A percentile compares a stretch with the other conserved stretches of the same genome.
phyloP scores from a whole-genome alignment of 2,329 filamentous ascomycete species.

The Cadophora sp. region DNA sequence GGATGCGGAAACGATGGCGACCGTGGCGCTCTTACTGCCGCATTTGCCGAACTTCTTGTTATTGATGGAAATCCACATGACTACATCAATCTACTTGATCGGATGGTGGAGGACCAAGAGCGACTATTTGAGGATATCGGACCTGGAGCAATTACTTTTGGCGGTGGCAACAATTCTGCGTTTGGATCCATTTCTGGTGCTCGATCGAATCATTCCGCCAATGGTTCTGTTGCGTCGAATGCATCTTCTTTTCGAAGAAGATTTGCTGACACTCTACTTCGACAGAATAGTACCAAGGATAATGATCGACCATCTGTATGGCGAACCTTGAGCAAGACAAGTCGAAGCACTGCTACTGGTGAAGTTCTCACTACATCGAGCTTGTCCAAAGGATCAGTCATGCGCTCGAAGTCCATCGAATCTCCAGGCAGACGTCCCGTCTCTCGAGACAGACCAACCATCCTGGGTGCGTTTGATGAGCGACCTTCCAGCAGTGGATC shows the following conservation, averaged over 20 bases:
- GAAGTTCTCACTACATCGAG: constrained; percentile 59
- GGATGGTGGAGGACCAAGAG: constrained; percentile 88
- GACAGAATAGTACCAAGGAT: constrained; percentile 79
- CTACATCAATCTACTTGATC: constrained; percentile 88
- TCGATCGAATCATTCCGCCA: constrained; percentile 44
- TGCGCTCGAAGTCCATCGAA: constrained; percentile 81
- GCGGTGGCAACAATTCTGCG: constrained; percentile 29
- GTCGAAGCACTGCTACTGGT: constrained; percentile 63
- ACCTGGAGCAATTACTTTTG: constrained; percentile 38
- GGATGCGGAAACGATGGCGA: constrained; percentile 92
- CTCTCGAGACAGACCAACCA: constrained; percentile 65
- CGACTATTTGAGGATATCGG: constrained; percentile 78
- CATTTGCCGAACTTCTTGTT: constrained; percentile 87
- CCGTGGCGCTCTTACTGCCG: constrained; percentile 83
- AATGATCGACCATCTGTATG: constrained; percentile 80
- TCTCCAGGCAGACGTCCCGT: constrained; percentile 60
- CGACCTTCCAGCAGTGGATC: constrained; percentile 62
- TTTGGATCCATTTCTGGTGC: constrained; percentile 40
- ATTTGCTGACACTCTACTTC: constrained; percentile 78
- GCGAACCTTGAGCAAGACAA: constrained; percentile 86
- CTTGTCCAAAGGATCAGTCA: constrained; percentile 70
- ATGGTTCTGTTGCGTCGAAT: constrained; percentile 83
- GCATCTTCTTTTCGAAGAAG: constrained; percentile 84
- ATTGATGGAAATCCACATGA: constrained; percentile 78
- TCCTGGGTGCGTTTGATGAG: constrained; percentile 69